These are phyloP conservation scores for Calvatia gigantea DNA, from an alignment of 768 basidiomycete species.

Conservation along the genomic window DNA sequence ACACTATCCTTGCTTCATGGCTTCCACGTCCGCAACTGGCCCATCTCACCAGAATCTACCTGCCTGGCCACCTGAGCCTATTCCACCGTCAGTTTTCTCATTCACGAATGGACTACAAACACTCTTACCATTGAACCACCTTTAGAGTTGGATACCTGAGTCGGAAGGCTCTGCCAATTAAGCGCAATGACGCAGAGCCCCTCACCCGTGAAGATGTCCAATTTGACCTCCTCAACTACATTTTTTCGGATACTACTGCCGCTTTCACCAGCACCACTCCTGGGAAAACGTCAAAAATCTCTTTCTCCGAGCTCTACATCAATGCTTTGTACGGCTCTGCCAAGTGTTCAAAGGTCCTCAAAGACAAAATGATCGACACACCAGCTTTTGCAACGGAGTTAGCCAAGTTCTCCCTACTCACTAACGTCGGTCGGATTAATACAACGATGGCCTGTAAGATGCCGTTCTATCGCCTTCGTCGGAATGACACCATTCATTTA, in stretches of 20 bases:
- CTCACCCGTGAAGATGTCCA: conserved; percentile 83
- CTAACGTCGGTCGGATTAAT: conserved; percentile 89
- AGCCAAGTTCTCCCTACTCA: conserved; percentile 78
- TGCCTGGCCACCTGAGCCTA: conserved; percentile 45
- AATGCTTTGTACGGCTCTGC: conserved; percentile 75
- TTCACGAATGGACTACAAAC: conserved; percentile 4
- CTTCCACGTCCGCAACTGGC: conserved; percentile 36
- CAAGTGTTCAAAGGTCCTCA: conserved; percentile 85
- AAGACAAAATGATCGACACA: conserved; percentile 83
- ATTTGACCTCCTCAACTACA: conserved; percentile 76
- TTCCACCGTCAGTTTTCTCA: conserved; percentile 46
- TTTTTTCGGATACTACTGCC: conserved; percentile 66
- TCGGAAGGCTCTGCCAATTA: conserved; percentile 73
- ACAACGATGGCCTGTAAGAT: conserved; percentile 84
- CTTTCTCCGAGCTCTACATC: conserved; percentile 82
- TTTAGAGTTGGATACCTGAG: conserved; percentile 56
- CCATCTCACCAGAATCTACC: conserved; percentile 24
- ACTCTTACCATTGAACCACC: conserved; percentile 12
- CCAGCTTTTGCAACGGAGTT: conserved; percentile 77
- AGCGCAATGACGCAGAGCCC: conserved; percentile 79
- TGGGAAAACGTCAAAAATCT: conserved; percentile 49
- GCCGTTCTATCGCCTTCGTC: conserved; percentile 17
- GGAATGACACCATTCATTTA: conserved; percentile 21
- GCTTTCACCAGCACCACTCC: conserved; percentile 70
- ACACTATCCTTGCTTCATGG: conserved; percentile 39